These are phyloP conservation scores for Cercospora citrullina DNA, from an alignment of 2,329 filamentous ascomycete genomes.

Conservation along the genomic window DNA sequence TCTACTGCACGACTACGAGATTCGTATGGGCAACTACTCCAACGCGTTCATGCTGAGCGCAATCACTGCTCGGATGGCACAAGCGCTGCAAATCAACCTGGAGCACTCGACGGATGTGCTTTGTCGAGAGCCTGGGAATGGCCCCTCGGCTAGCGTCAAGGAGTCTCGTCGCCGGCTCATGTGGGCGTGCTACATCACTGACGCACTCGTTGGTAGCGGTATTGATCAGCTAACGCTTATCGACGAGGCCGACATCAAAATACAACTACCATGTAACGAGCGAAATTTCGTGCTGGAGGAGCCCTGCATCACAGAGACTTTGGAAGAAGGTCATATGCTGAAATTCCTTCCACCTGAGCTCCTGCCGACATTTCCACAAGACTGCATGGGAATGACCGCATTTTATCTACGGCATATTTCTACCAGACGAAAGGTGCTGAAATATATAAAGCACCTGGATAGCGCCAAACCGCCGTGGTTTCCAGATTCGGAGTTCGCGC, in stretches of 20 bases:
- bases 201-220: conserved; percentile 29
- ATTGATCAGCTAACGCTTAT: conserved; percentile 32
- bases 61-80: conserved; percentile 31
- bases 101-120: conserved; percentile 31
- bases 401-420: conserved; percentile 31
- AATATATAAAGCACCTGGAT: conserved; percentile 32
- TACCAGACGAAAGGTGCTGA: conserved; percentile 28
- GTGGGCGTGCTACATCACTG: conserved; percentile 33
- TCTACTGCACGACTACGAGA: conserved; percentile 31
- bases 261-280: conserved; percentile 32
- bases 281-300: conserved; percentile 30
- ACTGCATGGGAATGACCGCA: conserved; percentile 31
- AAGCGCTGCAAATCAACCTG: conserved; percentile 31
- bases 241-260: conserved; percentile 31
- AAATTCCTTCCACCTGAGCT: conserved; percentile 27
- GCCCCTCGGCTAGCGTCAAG: conserved; percentile 30
- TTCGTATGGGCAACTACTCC: conserved; percentile 30
- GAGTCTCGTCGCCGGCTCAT: conserved; percentile 31
- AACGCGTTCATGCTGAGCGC: conserved; percentile 32
- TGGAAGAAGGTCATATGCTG: conserved; percentile 28
- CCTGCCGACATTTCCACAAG: conserved; percentile 28
- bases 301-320: conserved; percentile 30
- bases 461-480: conserved; percentile 29
- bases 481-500: conserved; percentile 30
- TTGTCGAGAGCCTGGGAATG: conserved; percentile 25